Evolutionary conservation across 2,329 filamentous ascomycete genomes (phyloP).

Genomic region (Raffaelea deltoideospora): DNA sequence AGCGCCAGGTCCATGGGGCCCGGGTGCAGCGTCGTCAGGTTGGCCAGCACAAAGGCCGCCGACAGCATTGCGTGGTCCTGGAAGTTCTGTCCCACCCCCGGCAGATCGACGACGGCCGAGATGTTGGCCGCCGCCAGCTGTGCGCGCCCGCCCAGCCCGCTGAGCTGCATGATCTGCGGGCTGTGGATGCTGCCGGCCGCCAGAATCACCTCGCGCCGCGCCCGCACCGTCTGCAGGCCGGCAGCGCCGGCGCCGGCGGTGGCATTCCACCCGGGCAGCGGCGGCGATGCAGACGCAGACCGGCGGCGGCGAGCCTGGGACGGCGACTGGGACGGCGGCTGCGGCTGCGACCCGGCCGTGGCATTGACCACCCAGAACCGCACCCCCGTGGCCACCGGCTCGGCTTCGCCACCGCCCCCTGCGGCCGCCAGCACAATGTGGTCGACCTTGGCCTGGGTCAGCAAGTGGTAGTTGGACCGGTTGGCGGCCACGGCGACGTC

Average conservation of each 20-base stretch:
- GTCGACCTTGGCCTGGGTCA: slow-evolving; percentile 16
- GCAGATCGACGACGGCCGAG: slow-evolving; percentile 23
- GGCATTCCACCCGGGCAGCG: not conserved
- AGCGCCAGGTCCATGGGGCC: slow-evolving; percentile 8
- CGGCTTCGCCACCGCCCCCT: not conserved
- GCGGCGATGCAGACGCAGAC: not conserved
- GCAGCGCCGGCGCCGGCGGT: not conserved
- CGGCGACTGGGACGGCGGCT: not conserved
- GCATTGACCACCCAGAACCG: slow-evolving; percentile 10
- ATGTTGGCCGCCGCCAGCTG: slow-evolving; percentile 28
- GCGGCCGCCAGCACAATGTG: slow-evolving; percentile 12
- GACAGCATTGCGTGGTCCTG: slow-evolving; percentile 27
- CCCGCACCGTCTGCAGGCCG: slow-evolving; percentile 11
- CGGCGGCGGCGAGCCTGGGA: too few relatives aligned
- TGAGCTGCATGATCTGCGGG: slow-evolving; percentile 20
- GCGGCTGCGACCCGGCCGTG: not conserved
- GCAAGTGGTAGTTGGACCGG: slow-evolving; percentile 17
- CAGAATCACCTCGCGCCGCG: slow-evolving; percentile 26
- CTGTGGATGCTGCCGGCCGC: slow-evolving; percentile 26
- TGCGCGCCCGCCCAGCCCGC: slow-evolving; percentile 22
- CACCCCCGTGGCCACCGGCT: slow-evolving; percentile 15
- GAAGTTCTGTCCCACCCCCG: slow-evolving; percentile 32
- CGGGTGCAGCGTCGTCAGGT: too few relatives aligned
- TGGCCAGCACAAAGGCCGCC: slow-evolving; percentile 12
- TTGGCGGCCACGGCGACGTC: slow-evolving; percentile 10